A percentile compares a stretch with the other conserved stretches of the same genome.
phyloP scores from a whole-genome alignment of 306 rosid genomes.

The Cucurbita pepo region DNA sequence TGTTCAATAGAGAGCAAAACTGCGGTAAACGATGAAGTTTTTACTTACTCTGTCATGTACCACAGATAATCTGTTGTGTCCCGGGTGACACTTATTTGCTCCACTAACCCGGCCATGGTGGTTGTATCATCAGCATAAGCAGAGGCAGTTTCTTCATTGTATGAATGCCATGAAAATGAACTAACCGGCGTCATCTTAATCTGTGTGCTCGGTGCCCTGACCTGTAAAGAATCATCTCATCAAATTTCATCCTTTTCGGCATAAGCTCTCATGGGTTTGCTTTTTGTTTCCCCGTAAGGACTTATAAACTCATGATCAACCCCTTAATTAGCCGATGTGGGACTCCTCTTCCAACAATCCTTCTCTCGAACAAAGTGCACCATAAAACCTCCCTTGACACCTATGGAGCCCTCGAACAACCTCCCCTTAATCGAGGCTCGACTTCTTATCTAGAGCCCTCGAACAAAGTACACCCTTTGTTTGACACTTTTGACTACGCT shows the following conservation, averaged over 20 bases:
- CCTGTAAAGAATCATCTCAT: slow-evolving; percentile 20
- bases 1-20: not conserved
- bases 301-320: too few species aligned
- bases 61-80: slow-evolving; percentile 86
- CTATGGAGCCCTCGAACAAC: too few species aligned
- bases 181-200: slow-evolving; percentile 41
- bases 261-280: not conserved
- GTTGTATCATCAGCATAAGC: slow-evolving; percentile 29
- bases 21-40: slow-evolving; percentile 15
- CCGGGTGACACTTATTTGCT: slow-evolving; percentile 60
- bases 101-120: slow-evolving; percentile 43
- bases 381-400: too few species aligned
- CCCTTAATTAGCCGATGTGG: too few species aligned
- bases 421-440: too few species aligned
- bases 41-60: slow-evolving; percentile 98
- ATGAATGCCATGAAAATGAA: slow-evolving; percentile 55
- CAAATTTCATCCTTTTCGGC: not conserved
- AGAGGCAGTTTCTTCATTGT: slow-evolving; percentile 60
- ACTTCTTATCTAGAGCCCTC: too few species aligned
- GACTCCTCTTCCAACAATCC: too few species aligned
- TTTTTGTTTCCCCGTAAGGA: too few species aligned
- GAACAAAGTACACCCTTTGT: too few species aligned
- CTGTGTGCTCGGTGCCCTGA: slow-evolving; percentile 33
- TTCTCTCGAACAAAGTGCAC: too few species aligned
- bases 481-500: too few species aligned